phyloP scores from a whole-genome alignment of 2,329 filamentous ascomycete species.

The Aspergillus texensis region DNA sequence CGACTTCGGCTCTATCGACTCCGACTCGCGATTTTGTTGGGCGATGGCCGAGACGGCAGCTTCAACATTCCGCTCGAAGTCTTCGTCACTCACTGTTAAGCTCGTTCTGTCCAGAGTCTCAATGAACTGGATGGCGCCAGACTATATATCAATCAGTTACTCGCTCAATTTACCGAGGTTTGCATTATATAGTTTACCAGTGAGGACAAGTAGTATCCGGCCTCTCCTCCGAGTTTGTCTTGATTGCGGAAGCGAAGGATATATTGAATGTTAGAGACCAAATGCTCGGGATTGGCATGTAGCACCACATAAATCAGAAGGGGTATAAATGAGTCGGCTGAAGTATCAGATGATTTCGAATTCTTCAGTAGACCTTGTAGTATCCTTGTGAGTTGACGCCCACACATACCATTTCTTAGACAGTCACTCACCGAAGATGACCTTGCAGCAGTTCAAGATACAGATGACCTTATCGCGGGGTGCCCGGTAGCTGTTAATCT shows the following conservation, averaged over 20 bases:
- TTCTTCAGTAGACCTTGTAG: constrained; percentile 75
- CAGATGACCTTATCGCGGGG: constrained; percentile 98
- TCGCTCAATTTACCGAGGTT: not conserved
- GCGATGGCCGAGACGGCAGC: constrained; percentile 93
- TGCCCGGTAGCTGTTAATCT: constrained; percentile 96
- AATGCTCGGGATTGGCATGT: constrained; percentile 89
- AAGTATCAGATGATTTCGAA: constrained; percentile 82
- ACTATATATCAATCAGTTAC: constrained; percentile 28
- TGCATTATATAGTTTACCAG: constrained; percentile 57
- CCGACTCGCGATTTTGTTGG: constrained; percentile 73
- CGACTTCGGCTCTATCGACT: constrained; percentile 45
- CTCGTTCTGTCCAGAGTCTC: constrained; percentile 94
- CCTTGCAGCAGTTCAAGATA: constrained; percentile 97
- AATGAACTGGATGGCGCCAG: constrained; percentile 89
- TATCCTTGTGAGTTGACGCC: not conserved
- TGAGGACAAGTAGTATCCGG: constrained; percentile 96
- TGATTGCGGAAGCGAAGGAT: constrained; percentile 96
- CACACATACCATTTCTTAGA: not conserved
- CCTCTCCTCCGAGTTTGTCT: constrained; percentile 95
- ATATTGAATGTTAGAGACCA: constrained; percentile 98
- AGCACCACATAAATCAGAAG: constrained; percentile 94
- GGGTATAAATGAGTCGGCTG: constrained; percentile 93
- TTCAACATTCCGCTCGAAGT: constrained; percentile 96
- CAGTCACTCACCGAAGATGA: constrained; percentile 78
- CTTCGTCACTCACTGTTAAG: constrained; percentile 88